Evolutionary conservation across 2,329 filamentous ascomycete species (phyloP).

Genomic region (Alternaria rosae): DNA sequence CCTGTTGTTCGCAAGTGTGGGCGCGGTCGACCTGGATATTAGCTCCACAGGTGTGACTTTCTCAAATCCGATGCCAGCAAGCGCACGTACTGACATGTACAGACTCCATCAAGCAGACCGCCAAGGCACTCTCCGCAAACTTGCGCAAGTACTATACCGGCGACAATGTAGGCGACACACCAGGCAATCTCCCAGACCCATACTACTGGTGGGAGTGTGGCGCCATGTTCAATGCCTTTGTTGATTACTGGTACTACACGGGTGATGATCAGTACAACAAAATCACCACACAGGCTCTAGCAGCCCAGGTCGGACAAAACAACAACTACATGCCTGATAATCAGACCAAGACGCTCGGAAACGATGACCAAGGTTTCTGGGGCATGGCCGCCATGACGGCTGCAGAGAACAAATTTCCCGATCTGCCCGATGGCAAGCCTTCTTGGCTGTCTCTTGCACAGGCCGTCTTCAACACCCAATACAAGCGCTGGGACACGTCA

Average conservation of each 20-base stretch:
- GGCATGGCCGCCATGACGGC: constrained; percentile 66
- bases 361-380: constrained; percentile 68
- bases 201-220: constrained; percentile 56
- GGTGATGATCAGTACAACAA: constrained; percentile 50
- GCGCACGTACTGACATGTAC: constrained; percentile 20
- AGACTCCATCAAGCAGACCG: constrained; percentile 69
- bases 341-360: constrained; percentile 64
- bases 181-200: constrained; percentile 61
- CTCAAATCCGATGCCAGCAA: not conserved
- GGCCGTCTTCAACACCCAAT: constrained; percentile 78
- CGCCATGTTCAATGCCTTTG: constrained; percentile 50
- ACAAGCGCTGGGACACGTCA: constrained; percentile 71
- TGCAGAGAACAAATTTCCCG: constrained; percentile 60
- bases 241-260: constrained; percentile 55
- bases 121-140: constrained; percentile 66
- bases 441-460: constrained; percentile 72
- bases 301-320: constrained; percentile 76
- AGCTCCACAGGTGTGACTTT: constrained; percentile 35
- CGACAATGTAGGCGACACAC: constrained; percentile 65
- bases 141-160: constrained; percentile 72
- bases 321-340: constrained; percentile 81
- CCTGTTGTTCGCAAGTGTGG: constrained; percentile 40
- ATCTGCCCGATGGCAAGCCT: constrained; percentile 58
- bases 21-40: constrained; percentile 44
- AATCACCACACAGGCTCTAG: constrained; percentile 62